Conservation (phyloP, 495 filamentous ascomycete genomes). For the Opeltia flavorubescens region DNA sequence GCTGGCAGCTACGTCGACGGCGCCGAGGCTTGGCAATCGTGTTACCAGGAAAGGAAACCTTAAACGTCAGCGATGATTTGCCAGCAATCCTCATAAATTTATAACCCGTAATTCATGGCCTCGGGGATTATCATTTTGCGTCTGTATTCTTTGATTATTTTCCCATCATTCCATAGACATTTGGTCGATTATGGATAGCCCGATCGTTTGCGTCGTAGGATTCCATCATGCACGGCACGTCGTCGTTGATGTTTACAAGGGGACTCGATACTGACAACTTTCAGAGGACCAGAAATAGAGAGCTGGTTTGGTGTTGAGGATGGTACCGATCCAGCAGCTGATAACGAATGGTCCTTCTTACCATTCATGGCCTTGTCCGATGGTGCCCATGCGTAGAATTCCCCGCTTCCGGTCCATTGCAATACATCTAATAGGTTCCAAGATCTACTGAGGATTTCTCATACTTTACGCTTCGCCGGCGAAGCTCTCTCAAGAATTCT, state of each 20-base stretch:
- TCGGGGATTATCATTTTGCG: neutral
- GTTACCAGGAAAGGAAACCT: neutral
- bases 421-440: constrained; percentile 10
- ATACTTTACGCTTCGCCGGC: constrained; percentile 83
- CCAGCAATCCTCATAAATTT: neutral
- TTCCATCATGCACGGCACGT: constrained; percentile 85
- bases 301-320: constrained; percentile 72
- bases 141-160: neutral
- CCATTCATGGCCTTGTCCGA: constrained; percentile 98
- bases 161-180: neutral
- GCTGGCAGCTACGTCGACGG: no score
- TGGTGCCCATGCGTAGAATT: constrained; percentile 78
- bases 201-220: constrained; percentile 78
- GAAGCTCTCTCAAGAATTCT: constrained; percentile 38
- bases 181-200: constrained; percentile 9
- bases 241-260: neutral
- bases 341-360: constrained; percentile 84
- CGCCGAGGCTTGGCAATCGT: neutral
- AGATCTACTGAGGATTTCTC: constrained; percentile 90
- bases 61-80: neutral
- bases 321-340: constrained; percentile 61
- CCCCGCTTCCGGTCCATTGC: neutral
- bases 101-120: neutral
- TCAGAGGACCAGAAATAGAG: constrained; percentile 86
- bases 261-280: constrained; percentile 1